Evolutionary conservation across 345 rosid genomes (phyloP).

Genomic region (Arabis hirsuta): DNA sequence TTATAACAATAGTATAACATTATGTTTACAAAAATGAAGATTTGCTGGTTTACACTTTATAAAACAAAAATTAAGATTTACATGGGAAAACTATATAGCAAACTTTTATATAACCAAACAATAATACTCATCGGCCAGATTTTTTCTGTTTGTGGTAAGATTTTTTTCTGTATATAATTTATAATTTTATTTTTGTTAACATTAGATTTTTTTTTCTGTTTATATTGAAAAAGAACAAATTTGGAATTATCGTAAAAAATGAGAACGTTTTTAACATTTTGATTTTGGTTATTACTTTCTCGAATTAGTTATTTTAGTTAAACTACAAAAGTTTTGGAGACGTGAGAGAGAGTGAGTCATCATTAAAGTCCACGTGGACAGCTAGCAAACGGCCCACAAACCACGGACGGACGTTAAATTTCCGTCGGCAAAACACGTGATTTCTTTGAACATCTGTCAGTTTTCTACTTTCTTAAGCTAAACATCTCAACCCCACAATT

Average conservation of each 20-base stretch:
- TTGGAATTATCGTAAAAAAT: constrained; percentile 25
- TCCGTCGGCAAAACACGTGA: constrained; percentile 47
- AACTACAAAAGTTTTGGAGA: background rate
- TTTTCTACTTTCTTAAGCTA: constrained; percentile 28
- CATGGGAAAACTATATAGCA: background rate
- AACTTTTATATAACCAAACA: background rate
- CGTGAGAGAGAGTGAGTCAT: constrained; percentile 42
- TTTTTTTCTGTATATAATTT: background rate
- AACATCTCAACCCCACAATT: constrained; percentile 32
- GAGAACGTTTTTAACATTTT: constrained; percentile 28
- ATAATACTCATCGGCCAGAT: background rate
- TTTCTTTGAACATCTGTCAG: constrained; percentile 22
- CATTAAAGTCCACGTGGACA: constrained; percentile 44
- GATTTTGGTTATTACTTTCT: background rate
- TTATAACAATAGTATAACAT: background rate
- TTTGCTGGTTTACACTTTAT: background rate
- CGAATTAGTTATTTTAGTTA: constrained; percentile 7
- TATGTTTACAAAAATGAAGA: background rate
- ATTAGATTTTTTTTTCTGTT: background rate
- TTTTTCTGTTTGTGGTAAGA: background rate
- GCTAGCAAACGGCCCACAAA: constrained; percentile 45
- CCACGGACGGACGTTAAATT: constrained; percentile 38
- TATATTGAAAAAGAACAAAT: background rate
- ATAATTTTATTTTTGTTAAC: background rate
- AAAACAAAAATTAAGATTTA: background rate